These are phyloP conservation scores for Chiua sp. DNA, from an alignment of 1,284 basidiomycete species.

Conservation along the genomic window DNA sequence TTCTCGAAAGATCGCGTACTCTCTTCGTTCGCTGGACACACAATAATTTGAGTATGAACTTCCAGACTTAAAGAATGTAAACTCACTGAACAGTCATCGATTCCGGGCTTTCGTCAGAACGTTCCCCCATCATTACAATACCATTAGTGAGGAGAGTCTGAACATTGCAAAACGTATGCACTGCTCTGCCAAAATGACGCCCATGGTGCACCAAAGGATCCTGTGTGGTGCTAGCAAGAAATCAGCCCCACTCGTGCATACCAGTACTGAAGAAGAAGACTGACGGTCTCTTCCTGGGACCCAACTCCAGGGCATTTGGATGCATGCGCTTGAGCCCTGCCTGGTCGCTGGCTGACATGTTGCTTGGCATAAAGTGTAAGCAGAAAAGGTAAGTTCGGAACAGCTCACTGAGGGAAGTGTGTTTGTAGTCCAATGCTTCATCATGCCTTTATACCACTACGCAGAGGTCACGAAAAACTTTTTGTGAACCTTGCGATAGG, in stretches of 20 bases:
- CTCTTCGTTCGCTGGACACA: constrained; percentile 4
- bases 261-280: not conserved
- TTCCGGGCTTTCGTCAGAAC: not conserved
- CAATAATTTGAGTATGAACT: not conserved
- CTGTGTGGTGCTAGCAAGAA: not conserved
- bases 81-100: not conserved
- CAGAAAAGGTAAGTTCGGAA: too few species aligned
- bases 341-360: too few species aligned
- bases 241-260: not conserved
- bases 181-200: not conserved
- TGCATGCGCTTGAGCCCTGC: too few species aligned
- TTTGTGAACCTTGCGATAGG: too few species aligned
- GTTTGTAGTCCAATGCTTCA: too few species aligned
- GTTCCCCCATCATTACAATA: not conserved
- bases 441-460: too few species aligned
- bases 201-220: not conserved
- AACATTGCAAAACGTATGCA: not conserved
- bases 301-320: not conserved
- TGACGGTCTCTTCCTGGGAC: not conserved
- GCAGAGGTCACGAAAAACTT: too few species aligned
- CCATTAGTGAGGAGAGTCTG: not conserved
- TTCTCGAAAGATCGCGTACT: constrained; percentile 10
- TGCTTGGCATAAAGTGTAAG: too few species aligned
- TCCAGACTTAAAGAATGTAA: not conserved
- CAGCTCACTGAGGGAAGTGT: too few species aligned